phyloP scores from a whole-genome alignment of 495 filamentous ascomycete species.

The Penicillium manginii region DNA sequence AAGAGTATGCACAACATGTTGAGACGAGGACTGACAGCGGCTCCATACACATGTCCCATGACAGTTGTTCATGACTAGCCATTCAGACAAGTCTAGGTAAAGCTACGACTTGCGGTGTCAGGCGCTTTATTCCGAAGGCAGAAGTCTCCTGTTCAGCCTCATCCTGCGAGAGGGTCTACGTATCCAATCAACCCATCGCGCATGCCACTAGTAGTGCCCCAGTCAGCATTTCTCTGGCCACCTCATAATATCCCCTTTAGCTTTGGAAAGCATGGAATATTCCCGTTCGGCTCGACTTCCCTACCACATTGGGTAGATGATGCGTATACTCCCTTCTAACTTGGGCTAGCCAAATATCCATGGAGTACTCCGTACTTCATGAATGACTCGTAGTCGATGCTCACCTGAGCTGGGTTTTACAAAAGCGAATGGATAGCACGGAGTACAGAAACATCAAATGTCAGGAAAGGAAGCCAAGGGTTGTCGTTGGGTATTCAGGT shows the following conservation, averaged over 20 bases:
- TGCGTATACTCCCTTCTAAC: neutral
- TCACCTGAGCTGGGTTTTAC: neutral
- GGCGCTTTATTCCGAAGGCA: neutral
- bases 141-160: neutral
- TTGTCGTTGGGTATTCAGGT: too few relatives aligned
- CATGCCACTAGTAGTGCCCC: too few relatives aligned
- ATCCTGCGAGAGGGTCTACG: neutral
- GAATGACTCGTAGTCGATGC: neutral
- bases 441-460: too few relatives aligned
- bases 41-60: neutral
- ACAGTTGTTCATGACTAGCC: neutral
- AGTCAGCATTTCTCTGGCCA: too few relatives aligned
- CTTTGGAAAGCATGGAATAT: neutral
- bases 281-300: neutral
- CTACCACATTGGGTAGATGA: neutral
- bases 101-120: neutral
- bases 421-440: neutral
- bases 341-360: neutral
- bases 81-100: neutral
- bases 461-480: too few relatives aligned
- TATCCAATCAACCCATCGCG: neutral
- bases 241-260: neutral
- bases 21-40: neutral
- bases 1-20: slow-evolving; percentile 3
- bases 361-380: neutral